Percentiles rank a stretch among this genome's conserved stretches.
These are phyloP conservation scores for Fusarium sp. DNA, from an alignment of 2,329 filamentous ascomycete species.

Conservation along the genomic window DNA sequence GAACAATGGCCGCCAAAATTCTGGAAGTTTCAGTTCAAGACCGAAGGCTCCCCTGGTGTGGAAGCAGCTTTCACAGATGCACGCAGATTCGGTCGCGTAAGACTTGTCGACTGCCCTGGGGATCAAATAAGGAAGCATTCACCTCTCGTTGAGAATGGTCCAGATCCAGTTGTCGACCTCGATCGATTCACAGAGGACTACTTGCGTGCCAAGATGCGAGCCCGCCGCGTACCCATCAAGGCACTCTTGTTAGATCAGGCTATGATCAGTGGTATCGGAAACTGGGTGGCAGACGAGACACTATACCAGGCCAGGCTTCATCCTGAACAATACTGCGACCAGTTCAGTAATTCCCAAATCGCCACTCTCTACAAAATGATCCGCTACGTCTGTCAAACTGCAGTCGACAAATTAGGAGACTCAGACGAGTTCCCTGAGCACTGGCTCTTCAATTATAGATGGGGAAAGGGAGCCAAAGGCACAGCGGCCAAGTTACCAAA, in stretches of 20 bases:
- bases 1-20: slow-evolving; percentile 86
- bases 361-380: slow-evolving; percentile 78
- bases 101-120: slow-evolving; percentile 84
- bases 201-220: slow-evolving; percentile 76
- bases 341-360: slow-evolving; percentile 79
- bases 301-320: slow-evolving; percentile 90
- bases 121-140: slow-evolving; percentile 80
- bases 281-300: slow-evolving; percentile 97
- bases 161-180: slow-evolving; percentile 88
- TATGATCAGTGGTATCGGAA: slow-evolving; percentile 92
- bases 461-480: slow-evolving; percentile 89
- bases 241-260: slow-evolving; percentile 88
- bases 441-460: slow-evolving; percentile 91
- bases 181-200: slow-evolving; percentile 82
- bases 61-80: slow-evolving; percentile 86
- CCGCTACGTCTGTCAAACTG: slow-evolving; percentile 82
- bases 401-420: slow-evolving; percentile 83
- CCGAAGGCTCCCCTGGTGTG: slow-evolving; percentile 65
- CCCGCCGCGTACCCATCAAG: slow-evolving; percentile 89
- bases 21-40: slow-evolving; percentile 86
- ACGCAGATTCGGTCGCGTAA: slow-evolving; percentile 81
- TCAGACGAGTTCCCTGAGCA: slow-evolving; percentile 85
- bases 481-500: slow-evolving; percentile 77
- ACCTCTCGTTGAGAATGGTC: slow-evolving; percentile 91
- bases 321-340: slow-evolving; percentile 92